These are phyloP conservation scores for Serendipita vermifera DNA, from an alignment of 768 basidiomycete species.

Conservation along the genomic window DNA sequence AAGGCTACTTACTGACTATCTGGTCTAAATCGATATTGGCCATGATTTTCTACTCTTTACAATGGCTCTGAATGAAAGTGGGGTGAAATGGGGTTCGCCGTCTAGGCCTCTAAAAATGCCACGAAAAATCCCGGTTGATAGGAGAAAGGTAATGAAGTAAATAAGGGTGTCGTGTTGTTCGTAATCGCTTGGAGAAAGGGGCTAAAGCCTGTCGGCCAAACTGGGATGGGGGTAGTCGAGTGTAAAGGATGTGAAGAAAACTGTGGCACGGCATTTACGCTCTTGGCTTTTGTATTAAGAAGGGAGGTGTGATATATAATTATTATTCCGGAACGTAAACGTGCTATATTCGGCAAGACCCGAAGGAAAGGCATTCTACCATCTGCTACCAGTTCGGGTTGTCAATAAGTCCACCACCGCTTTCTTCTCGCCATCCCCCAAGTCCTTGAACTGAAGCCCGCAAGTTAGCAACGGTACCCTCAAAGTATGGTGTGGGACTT, in stretches of 20 bases:
- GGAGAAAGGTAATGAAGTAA: too few species aligned
- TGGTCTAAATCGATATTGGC: not conserved
- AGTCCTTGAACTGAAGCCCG: slow-evolving; percentile 37
- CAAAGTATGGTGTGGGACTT: slow-evolving; percentile 22
- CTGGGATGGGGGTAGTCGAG: too few species aligned
- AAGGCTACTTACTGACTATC: slow-evolving; percentile 3
- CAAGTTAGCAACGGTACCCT: too few species aligned
- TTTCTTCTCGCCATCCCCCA: slow-evolving; percentile 28
- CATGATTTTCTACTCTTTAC: not conserved
- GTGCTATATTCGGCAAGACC: not conserved
- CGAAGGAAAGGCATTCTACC: not conserved
- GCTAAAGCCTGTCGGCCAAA: not conserved
- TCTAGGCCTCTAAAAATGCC: not conserved
- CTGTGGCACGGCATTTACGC: too few species aligned
- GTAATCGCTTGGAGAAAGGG: not conserved
- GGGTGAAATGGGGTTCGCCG: not conserved
- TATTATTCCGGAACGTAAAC: too few species aligned
- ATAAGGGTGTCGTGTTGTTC: too few species aligned
- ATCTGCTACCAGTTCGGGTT: slow-evolving; percentile 32
- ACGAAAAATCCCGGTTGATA: not conserved
- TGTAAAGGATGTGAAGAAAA: too few species aligned
- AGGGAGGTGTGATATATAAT: too few species aligned
- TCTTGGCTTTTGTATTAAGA: too few species aligned
- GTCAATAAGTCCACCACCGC: slow-evolving; percentile 43
- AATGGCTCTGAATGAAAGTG: not conserved